Base-by-base conservation (phyloP, 2,329 filamentous ascomycete species). In the Trichoderma hamatum region DNA sequence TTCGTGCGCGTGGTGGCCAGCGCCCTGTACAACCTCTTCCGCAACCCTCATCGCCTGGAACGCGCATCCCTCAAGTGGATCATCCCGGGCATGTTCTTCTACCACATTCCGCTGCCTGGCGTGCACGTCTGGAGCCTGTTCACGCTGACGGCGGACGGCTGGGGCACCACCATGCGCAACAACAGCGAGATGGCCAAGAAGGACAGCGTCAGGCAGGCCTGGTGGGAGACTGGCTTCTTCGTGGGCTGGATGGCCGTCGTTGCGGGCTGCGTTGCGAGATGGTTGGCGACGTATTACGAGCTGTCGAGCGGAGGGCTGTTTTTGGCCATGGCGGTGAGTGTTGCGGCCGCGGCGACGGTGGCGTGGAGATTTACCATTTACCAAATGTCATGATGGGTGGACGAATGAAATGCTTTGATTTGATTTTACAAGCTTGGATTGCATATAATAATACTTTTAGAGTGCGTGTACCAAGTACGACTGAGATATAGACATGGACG, bases 101-200 rank as follows among this genome's bases (percentile, higher is more conserved):
- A 74, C 59, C 71, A 75, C 36, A 36, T 75, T 13, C 74, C 74
- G 6, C 69, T 75, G 21, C 74, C 74, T 0, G 74, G 73, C 2
- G 68, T 75, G 39, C 74, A 75, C 54, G 70, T 74, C 16, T 75
- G 74, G 74, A 74, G 73, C 61, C 60, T 75, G 69, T 30, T 73
- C 14, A 75, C 74, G 4, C 59, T 74, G 28, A 74, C 74, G 16
- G 71, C 73, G 1, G 74, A 74, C 54, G 73, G 73, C 16, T 75
- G 74, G 74, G 74, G 74, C 28, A 75, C 74, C 4, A 73, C 68
- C 39, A 75, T 75, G 74, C 68, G 74, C 16, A 70, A 73, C 4
- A 73, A 70, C 55, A 70, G 68, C 5, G 73, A 73, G 28, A 30
- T 54, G 26, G 68, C 68, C 1, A 69, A 72, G 34, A 69, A 71